Base-by-base conservation (phyloP, 345 rosid genomes). In the Citrus hindsii region DNA sequence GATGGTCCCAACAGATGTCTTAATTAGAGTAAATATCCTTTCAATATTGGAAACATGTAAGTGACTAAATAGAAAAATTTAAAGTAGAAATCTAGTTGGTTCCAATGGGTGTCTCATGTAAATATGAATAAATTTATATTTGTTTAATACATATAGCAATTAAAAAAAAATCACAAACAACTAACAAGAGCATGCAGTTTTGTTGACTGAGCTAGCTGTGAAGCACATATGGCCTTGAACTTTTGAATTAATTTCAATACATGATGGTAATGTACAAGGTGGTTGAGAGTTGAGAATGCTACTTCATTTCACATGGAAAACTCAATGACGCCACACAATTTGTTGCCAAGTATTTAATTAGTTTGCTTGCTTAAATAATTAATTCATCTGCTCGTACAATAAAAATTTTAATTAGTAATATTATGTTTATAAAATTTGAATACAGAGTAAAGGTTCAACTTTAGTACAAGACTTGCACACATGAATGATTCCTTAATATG, bases 241-340 rank as follows among this genome's bases (percentile, higher is more conserved):
- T 5, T 38, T 4, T 27, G 19, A 58, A 73, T 9, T 13, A 42
- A 38, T 25, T 61, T 74, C 35, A 9, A 58, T 12, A 1, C 25
- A 40, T 7, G 68, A 74, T 40, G 5, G 33, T 19, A 25, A 37
- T 24, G 55, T 24, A 16, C 2, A 14, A 7, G 33, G 76, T 73
- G 13, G 76, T 60, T 73, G 56, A 59, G 62, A 59, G 13, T 59
- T n/a, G 62, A 27, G 68, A 30, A 74, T 74, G 68, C 33, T 25
- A 40, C 21, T 74, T 74, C 77, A 74, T 61, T 61, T 46, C 77
- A n/a, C 33, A n/a, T 59, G 32, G 76, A 73, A 73, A 73, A 59
- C 60, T 22, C 76, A 24, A 56, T 12, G 64, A 1, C 37, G 28
- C 60, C 6, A 3, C n/a, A 6, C 37, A 14, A 6, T 69, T 16